Conservation (phyloP, 257 asterid species). For the Nicotiana noctiflora region DNA sequence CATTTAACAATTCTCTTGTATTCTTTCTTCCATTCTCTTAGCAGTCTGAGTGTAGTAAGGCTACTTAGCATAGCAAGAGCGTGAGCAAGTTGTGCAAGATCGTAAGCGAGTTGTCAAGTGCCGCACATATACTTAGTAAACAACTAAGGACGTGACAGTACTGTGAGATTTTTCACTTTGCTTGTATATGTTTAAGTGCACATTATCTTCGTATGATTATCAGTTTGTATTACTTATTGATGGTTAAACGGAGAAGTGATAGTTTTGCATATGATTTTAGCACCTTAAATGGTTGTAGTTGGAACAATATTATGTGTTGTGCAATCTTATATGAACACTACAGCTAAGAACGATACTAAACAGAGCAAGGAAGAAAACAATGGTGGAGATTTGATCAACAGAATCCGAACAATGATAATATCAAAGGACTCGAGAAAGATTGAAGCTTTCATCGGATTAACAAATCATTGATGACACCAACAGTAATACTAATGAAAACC, state of each 20-base stretch:
- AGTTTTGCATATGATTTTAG: not conserved
- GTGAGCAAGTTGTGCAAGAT: no score
- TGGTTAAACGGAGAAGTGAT: not conserved
- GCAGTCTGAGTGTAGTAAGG: no score
- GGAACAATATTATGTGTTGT: not conserved
- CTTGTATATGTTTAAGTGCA: no score
- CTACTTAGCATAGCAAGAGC: no score
- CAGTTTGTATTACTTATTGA: not conserved
- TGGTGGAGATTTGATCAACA: not conserved
- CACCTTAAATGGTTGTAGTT: not conserved
- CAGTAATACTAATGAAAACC: not conserved
- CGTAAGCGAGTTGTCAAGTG: no score
- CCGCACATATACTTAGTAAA: no score
- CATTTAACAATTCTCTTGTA: no score
- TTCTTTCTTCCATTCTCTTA: no score
- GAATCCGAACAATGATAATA: not conserved
- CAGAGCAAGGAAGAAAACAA: not conserved
- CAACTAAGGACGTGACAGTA: no score
- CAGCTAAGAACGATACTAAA: not conserved
- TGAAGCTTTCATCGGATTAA: not conserved
- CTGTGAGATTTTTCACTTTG: not conserved
- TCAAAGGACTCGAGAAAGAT: not conserved
- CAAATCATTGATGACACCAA: not conserved
- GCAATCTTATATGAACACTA: not conserved
- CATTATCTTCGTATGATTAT: not conserved